Evolutionary conservation across 2,329 filamentous ascomycete genomes (phyloP), one percentile per base, ranked within the genome.

Genomic region (Monilinia polystroma): DNA sequence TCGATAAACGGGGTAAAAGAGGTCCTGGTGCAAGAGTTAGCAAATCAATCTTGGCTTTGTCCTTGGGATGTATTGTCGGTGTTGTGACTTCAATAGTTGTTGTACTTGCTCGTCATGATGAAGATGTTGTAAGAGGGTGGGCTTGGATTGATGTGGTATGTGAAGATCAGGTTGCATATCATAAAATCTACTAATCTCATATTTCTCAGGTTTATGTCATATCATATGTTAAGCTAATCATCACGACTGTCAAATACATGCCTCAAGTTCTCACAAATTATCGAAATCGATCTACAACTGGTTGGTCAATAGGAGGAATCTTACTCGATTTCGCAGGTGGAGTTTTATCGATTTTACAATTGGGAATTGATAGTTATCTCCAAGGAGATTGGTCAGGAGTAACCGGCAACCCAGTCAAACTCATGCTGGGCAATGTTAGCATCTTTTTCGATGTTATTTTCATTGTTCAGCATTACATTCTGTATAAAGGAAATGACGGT

Each of bases 221-320:
- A 43, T 92, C 91, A 53, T 96, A 96, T 76, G 89, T 96, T 76
- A 99, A 99, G 80, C 83, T 99, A 45, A 78, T 93, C 65, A 86
- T 96, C 71, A 97, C 94, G 0, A 80, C 97, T 35, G 85, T 96
- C 79, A 99, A 99, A 80, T 98, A 97, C 79, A 88, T 92, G 57
- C 95, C 95, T 6, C 93, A 97, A 81, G 87, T 91, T 49, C 83
- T 90, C 74, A 83, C 90, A 72, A 98, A 98, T 80, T 93, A 90
- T 77, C 87, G 88, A 73, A 92, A 94, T 74, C 85, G 89, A 76
- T 96, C 91, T 66, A 98, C 95, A 0, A 80, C 84, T 26, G 95
- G 95, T 49, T 98, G 94, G 93, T 90, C 87, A 73, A 97, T 97
- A 71, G 81, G 81, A 69, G 89, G 92, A 76, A 93, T 97, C 73